Evolutionary conservation across 495 filamentous ascomycete genomes (phyloP).

Genomic region (Hypoxylon trugodes): DNA sequence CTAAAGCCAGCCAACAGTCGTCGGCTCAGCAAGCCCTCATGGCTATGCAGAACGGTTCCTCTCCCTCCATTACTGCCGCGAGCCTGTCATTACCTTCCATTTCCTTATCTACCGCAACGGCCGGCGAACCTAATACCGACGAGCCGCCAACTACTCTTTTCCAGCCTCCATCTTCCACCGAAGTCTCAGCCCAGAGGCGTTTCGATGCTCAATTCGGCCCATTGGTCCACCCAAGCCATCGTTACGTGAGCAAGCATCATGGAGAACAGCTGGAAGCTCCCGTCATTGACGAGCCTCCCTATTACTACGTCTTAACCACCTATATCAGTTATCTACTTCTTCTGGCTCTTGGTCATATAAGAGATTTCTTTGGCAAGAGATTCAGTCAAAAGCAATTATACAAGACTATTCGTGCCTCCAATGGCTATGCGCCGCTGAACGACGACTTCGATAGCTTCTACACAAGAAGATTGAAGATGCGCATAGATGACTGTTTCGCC

Average conservation of each 20-base stretch:
- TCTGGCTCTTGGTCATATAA: conserved; percentile 92
- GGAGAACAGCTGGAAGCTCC: conserved; percentile 81
- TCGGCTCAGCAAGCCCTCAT: conserved; percentile 66
- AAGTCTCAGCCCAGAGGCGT: conserved; percentile 75
- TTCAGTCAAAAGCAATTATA: conserved; percentile 84
- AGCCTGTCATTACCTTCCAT: conserved; percentile 88
- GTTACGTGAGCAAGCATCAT: conserved; percentile 84
- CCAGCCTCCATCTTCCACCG: conserved; percentile 87
- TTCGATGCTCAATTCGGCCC: conserved; percentile 93
- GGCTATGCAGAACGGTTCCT: conserved; percentile 67
- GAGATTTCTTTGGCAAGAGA: conserved; percentile 97
- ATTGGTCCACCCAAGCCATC: conserved; percentile 78
- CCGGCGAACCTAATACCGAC: conserved; percentile 75
- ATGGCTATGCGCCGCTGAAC: conserved; percentile 96
- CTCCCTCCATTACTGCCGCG: conserved; percentile 72
- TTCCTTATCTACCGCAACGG: conserved; percentile 86
- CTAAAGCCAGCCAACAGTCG: conserved; percentile 69
- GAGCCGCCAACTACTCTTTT: conserved; percentile 83
- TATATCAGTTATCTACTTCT: conserved; percentile 97
- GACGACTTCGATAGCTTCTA: conserved; percentile 99
- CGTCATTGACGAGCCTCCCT: conserved; percentile 93
- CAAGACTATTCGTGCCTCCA: conserved; percentile 77
- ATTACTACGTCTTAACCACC: conserved; percentile 95
- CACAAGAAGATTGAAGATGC: conserved; percentile 86
- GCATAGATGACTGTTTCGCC: conserved; percentile 96